These are phyloP conservation scores for Cryptococcus sp. DNA, from an alignment of 1,284 basidiomycete genomes.

Conservation along the genomic window DNA sequence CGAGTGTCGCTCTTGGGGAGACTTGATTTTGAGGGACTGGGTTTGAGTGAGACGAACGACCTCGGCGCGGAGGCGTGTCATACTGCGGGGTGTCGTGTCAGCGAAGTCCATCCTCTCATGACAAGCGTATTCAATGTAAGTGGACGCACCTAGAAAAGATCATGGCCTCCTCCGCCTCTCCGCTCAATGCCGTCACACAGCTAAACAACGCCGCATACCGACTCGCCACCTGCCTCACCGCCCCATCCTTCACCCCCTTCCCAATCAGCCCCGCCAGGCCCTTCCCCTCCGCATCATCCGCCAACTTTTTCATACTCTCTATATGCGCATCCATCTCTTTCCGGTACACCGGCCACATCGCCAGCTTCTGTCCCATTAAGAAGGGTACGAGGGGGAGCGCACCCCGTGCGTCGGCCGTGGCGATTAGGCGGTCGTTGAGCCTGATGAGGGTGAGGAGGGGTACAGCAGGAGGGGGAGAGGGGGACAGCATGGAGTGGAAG, in stretches of 20 bases:
- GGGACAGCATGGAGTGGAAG: constrained; percentile 40
- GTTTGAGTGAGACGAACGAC: constrained; percentile 70
- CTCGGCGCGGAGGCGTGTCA: constrained; percentile 80
- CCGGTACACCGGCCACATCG: constrained; percentile 88
- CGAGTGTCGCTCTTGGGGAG: constrained; percentile 58
- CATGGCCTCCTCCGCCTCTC: constrained; percentile 86
- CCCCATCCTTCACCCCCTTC: constrained; percentile 63
- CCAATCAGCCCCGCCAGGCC: constrained; percentile 54
- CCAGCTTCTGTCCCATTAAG: constrained; percentile 72
- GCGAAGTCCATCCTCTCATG: neutral
- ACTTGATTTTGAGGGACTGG: constrained; percentile 67
- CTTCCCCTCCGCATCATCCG: constrained; percentile 61
- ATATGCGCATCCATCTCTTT: constrained; percentile 79
- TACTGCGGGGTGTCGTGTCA: constrained; percentile 52
- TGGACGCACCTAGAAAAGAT: constrained; percentile 75
- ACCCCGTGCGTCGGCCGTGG: constrained; percentile 67
- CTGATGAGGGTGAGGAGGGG: constrained; percentile 84
- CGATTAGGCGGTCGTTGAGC: constrained; percentile 70
- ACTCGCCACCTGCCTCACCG: constrained; percentile 59
- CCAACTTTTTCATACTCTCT: constrained; percentile 73
- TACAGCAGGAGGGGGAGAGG: constrained; percentile 60
- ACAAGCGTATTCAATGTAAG: neutral
- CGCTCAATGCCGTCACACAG: constrained; percentile 71
- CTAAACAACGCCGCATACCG: constrained; percentile 74
- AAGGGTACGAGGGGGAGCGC: constrained; percentile 75